Conservation (phyloP, 106 monocot species). For the Triglochin maritima region DNA sequence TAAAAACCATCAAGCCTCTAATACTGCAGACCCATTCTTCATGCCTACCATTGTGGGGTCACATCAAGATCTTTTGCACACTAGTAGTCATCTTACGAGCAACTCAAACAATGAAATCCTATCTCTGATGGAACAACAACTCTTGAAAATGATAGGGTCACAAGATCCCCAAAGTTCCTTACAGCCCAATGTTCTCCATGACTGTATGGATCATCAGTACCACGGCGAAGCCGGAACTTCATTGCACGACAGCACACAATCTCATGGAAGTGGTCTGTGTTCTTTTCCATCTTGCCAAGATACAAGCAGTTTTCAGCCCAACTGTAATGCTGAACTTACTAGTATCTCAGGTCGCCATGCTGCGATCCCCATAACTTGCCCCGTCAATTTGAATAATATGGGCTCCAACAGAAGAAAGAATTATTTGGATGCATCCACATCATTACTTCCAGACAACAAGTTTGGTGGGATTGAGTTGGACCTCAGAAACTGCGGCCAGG, state of each 20-base stretch:
- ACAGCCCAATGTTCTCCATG: conserved; percentile 3
- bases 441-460: conserved; percentile 19
- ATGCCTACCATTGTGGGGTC: conserved; percentile 1
- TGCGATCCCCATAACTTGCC: background rate
- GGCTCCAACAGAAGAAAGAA: conserved; percentile 3
- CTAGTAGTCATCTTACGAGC: conserved; percentile 1
- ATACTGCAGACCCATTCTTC: conserved; percentile 1
- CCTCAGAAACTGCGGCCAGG: conserved; percentile 14
- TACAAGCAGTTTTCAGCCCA: too few relatives aligned
- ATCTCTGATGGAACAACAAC: conserved; percentile 9
- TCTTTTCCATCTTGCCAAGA: background rate
- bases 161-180: background rate
- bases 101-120: conserved; percentile 2
- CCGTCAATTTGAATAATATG: background rate
- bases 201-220: background rate
- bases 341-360: background rate
- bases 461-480: conserved; percentile 53
- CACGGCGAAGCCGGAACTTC: background rate
- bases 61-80: conserved; percentile 2
- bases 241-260: background rate
- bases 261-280: conserved; percentile 3
- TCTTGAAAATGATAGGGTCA: conserved; percentile 8
- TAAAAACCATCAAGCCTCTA: background rate
- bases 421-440: background rate
- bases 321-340: background rate